Percentiles rank a stretch among this genome's conserved stretches.
phyloP scores from a whole-genome alignment of 495 filamentous ascomycete species.

The Parathielavia appendiculata region DNA sequence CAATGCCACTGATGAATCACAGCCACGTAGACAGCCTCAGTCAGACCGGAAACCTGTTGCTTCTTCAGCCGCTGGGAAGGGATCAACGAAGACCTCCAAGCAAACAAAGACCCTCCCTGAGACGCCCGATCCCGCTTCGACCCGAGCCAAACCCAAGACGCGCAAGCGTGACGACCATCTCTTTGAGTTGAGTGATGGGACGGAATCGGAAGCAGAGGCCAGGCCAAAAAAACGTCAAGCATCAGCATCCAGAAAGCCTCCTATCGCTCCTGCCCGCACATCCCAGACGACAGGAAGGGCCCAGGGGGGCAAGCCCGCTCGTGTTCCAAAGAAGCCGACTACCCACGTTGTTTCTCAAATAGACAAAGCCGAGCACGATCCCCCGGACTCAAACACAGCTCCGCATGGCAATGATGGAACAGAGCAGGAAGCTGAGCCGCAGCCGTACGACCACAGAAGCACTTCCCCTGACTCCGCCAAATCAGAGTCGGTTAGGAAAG shows the following conservation, averaged over 20 bases:
- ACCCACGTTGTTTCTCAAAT: background rate
- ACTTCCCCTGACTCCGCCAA: no score
- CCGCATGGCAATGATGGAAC: background rate
- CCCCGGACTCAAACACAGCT: no score
- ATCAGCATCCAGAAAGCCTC: background rate
- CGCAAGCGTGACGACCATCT: background rate
- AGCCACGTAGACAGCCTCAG: background rate
- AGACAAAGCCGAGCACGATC: background rate
- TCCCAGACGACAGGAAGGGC: background rate
- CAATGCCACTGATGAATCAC: background rate
- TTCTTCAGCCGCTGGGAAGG: background rate
- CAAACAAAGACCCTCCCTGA: background rate
- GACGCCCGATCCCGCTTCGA: background rate
- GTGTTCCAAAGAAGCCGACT: background rate
- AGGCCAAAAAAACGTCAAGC: constrained; percentile 4
- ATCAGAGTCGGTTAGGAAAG: background rate
- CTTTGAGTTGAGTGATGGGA: constrained; percentile 6
- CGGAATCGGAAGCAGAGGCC: constrained; percentile 4
- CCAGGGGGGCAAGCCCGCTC: background rate
- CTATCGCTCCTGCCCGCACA: background rate
- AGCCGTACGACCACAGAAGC: background rate
- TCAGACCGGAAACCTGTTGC: background rate
- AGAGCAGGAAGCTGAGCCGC: background rate
- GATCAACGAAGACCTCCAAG: background rate
- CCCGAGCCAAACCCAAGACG: background rate